These are phyloP conservation scores for Prinsepia uniflora DNA, from an alignment of 306 rosid species.

Conservation along the genomic window DNA sequence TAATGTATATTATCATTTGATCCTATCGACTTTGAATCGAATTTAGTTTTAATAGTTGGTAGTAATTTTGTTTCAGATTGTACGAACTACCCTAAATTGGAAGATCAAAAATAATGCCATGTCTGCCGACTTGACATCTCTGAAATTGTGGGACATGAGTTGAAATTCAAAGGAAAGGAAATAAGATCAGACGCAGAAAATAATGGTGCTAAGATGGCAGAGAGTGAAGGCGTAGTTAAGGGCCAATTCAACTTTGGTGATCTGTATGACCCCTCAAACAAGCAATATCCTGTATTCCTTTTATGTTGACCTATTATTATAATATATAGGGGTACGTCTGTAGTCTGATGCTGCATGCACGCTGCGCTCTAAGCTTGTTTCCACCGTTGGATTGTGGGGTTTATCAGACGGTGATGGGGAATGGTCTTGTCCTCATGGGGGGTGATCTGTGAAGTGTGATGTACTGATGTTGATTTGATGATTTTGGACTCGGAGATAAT, in stretches of 20 bases:
- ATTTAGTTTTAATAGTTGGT: too few relatives aligned
- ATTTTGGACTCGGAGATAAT: background rate
- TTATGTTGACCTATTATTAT: background rate
- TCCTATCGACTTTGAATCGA: background rate
- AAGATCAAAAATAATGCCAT: too few relatives aligned
- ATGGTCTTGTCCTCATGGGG: background rate
- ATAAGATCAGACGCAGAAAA: constrained; percentile 9
- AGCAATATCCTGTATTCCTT: constrained; percentile 2
- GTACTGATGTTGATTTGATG: too few relatives aligned
- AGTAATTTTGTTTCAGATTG: too few relatives aligned
- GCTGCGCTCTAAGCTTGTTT: background rate
- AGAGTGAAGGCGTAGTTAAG: too few relatives aligned
- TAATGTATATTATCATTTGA: constrained; percentile 14
- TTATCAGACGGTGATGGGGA: background rate
- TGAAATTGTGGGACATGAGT: constrained; percentile 8
- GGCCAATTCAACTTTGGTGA: background rate
- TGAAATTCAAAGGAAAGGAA: background rate
- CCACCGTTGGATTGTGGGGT: background rate
- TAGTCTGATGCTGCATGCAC: background rate
- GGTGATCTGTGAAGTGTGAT: too few relatives aligned
- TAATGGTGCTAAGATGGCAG: background rate
- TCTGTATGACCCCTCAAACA: constrained; percentile 16
- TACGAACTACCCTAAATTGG: too few relatives aligned
- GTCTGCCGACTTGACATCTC: background rate
- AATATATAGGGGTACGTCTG: background rate